Conservation (phyloP, 2,329 filamentous ascomycete genomes). For the Arthrobotrys pseudoclavata region DNA sequence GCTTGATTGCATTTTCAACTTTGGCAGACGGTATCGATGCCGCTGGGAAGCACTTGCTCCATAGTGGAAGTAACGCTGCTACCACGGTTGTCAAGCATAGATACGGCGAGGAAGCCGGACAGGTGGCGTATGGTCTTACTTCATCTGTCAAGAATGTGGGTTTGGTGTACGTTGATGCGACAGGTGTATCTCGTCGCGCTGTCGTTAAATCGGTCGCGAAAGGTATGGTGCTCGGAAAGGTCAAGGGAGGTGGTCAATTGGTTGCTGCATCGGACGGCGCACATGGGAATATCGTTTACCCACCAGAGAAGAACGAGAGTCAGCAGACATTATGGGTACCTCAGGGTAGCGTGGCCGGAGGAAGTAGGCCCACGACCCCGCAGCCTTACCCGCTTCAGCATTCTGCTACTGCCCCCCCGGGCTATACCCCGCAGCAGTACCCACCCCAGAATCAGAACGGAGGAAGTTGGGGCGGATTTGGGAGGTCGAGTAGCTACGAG, state of each 20-base stretch:
- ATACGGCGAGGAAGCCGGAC: conserved; percentile 87
- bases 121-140: conserved; percentile 80
- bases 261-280: conserved; percentile 77
- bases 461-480: conserved; percentile 51
- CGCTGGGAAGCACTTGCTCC: conserved; percentile 82
- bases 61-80: conserved; percentile 80
- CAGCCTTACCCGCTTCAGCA: conserved; percentile 47
- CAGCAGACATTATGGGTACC: conserved; percentile 58
- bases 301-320: conserved; percentile 56
- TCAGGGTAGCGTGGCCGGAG: conserved; percentile 36
- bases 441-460: conserved; percentile 29
- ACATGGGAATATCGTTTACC: conserved; percentile 64
- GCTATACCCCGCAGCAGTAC: conserved; percentile 47
- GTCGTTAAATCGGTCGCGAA: conserved; percentile 96
- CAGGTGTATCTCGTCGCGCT: conserved; percentile 88
- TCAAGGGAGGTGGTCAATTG: conserved; percentile 79
- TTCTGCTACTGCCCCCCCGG: conserved; percentile 46
- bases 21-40: conserved; percentile 94
- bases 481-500: conserved; percentile 35
- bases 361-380: conserved; percentile 47
- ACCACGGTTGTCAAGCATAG: conserved; percentile 88
- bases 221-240: conserved; percentile 90
- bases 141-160: conserved; percentile 96
- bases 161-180: conserved; percentile 95
- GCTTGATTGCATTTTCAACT: conserved; percentile 94